These are phyloP conservation scores for Physcomitrium patens DNA, from an alignment of 225 moss, liverwort and hornwort genomes.

Conservation along the genomic window DNA sequence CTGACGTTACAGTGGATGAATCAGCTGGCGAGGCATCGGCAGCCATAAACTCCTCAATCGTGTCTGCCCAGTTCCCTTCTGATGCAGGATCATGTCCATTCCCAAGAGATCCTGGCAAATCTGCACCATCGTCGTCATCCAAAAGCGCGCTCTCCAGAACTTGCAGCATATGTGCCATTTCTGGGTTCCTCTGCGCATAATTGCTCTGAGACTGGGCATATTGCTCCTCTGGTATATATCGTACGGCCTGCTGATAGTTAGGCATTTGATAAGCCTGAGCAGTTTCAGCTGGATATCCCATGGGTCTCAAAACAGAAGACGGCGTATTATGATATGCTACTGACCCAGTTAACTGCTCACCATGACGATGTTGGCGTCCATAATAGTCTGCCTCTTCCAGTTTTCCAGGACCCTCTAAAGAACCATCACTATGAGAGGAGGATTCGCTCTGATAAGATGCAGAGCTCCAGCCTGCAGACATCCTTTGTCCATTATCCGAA, in stretches of 20 bases:
- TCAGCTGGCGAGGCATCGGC: slow-evolving; percentile 36
- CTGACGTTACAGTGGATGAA: slow-evolving; percentile 28
- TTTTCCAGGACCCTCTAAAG: slow-evolving; percentile 40
- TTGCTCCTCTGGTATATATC: slow-evolving; percentile 42
- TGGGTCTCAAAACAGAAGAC: slow-evolving; percentile 43
- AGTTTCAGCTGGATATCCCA: slow-evolving; percentile 26
- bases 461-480: slow-evolving; percentile 50
- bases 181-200: slow-evolving; percentile 30
- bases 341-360: slow-evolving; percentile 33
- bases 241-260: slow-evolving; percentile 31
- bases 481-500: slow-evolving; percentile 43
- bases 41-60: slow-evolving; percentile 57
- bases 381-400: slow-evolving; percentile 46
- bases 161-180: slow-evolving; percentile 54
- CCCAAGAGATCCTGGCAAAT: slow-evolving; percentile 37
- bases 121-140: slow-evolving; percentile 47
- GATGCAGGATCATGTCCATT: slow-evolving; percentile 39
- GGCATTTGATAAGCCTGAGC: slow-evolving; percentile 30
- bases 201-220: slow-evolving; percentile 42
- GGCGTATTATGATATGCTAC: slow-evolving; percentile 33
- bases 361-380: slow-evolving; percentile 27
- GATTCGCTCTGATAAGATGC: slow-evolving; percentile 53
- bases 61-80: slow-evolving; percentile 55
- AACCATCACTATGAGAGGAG: slow-evolving; percentile 48
- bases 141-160: slow-evolving; percentile 58